Percentiles rank a stretch among this genome's conserved stretches.
Evolutionary conservation across 371 early-diverging fungal species (phyloP).

Genomic region (Syncephalis fuscata): DNA sequence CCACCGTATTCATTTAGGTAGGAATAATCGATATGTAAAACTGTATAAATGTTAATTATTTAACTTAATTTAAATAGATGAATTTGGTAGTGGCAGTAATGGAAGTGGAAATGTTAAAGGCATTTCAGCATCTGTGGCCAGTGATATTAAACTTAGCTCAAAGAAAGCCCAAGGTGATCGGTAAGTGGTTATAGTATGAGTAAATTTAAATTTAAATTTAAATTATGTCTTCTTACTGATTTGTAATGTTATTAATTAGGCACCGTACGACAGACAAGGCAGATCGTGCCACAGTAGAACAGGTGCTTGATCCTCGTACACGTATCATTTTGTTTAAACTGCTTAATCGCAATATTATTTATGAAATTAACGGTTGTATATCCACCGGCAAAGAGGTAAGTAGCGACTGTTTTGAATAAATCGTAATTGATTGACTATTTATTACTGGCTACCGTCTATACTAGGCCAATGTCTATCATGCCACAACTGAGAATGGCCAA

Average conservation of each 20-base stretch:
- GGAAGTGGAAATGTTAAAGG: not conserved
- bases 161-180: conserved; percentile 68
- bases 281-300: conserved; percentile 95
- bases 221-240: no score
- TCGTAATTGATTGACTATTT: not conserved
- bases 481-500: conserved; percentile 63
- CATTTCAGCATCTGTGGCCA: conserved; percentile 23
- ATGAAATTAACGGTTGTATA: conserved; percentile 93
- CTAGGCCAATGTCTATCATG: conserved; percentile 93
- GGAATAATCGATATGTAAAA: not conserved
- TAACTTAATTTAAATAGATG: not conserved
- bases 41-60: not conserved
- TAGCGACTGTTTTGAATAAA: not conserved
- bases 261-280: conserved; percentile 59
- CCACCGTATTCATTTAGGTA: conserved; percentile 34
- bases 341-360: conserved; percentile 74
- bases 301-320: conserved; percentile 96
- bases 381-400: conserved; percentile 94
- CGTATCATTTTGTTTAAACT: conserved; percentile 94
- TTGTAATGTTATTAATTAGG: no score
- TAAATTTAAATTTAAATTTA: no score
- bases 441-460: no score
- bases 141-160: conserved; percentile 44
- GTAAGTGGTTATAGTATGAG: conserved; percentile 15
- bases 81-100: no score